These are phyloP conservation scores for Entomortierella chlamydospora DNA, from an alignment of 192 early-diverging fungal species.

Conservation along the genomic window DNA sequence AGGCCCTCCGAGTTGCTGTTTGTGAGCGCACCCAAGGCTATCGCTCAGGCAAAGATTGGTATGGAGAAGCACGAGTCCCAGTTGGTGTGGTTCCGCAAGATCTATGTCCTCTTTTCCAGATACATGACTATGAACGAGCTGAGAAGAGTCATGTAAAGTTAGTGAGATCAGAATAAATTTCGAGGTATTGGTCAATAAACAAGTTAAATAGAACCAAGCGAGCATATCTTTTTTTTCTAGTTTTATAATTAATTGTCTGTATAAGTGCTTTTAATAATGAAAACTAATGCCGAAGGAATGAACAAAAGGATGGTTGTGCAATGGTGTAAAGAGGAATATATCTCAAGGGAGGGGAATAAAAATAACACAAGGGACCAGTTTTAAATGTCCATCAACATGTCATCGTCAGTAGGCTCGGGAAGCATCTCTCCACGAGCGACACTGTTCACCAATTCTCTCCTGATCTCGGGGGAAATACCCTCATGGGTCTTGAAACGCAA, in stretches of 20 bases:
- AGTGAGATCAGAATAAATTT: too few relatives aligned
- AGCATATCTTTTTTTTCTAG: not conserved
- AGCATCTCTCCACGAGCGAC: slow-evolving; percentile 78
- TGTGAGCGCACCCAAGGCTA: slow-evolving; percentile 69
- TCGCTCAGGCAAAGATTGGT: slow-evolving; percentile 68
- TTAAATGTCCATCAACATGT: slow-evolving; percentile 59
- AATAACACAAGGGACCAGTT: not conserved
- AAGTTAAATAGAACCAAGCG: not conserved
- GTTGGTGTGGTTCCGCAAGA: slow-evolving; percentile 92
- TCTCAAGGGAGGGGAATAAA: not conserved
- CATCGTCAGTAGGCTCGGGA: slow-evolving; percentile 65
- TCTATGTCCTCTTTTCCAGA: slow-evolving; percentile 87
- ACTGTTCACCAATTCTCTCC: slow-evolving; percentile 85
- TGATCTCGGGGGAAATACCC: slow-evolving; percentile 92
- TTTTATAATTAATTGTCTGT: not conserved
- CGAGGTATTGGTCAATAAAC: not conserved
- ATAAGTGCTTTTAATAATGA: not conserved
- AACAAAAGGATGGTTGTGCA: not conserved
- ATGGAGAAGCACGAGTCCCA: slow-evolving; percentile 89
- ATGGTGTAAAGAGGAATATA: not conserved
- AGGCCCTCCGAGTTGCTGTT: slow-evolving; percentile 59
- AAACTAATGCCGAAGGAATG: not conserved
- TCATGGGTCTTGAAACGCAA: slow-evolving; percentile 83
- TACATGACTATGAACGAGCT: slow-evolving; percentile 92
- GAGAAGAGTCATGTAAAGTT: slow-evolving; percentile 59